Percentiles rank a stretch among this genome's conserved stretches.
phyloP scores from a whole-genome alignment of 2,329 filamentous ascomycete species.

The Cladosporium sphaerospermum region DNA sequence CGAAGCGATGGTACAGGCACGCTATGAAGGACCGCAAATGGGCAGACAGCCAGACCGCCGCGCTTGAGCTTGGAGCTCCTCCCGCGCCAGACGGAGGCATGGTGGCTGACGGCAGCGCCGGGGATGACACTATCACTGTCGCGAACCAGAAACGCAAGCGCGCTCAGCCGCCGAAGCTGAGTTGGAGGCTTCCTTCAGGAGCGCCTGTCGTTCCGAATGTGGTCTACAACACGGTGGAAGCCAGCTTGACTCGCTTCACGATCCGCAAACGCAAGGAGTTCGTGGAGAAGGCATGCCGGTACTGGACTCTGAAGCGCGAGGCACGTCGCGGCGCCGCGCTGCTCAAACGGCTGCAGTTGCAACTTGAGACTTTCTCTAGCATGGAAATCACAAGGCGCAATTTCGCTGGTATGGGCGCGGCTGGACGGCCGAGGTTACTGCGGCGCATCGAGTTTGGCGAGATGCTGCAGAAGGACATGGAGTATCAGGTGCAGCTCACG shows the following conservation, averaged over 20 bases:
- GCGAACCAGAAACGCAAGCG: slow-evolving; percentile 56
- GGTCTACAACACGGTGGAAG: slow-evolving; percentile 79
- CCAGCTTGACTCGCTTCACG: slow-evolving; percentile 75
- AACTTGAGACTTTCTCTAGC: slow-evolving; percentile 93
- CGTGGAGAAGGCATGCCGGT: slow-evolving; percentile 86
- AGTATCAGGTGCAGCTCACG: slow-evolving; percentile 65
- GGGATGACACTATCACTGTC: slow-evolving; percentile 48
- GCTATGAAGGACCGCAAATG: slow-evolving; percentile 85
- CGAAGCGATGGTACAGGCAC: slow-evolving; percentile 82
- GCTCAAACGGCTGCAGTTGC: slow-evolving; percentile 85
- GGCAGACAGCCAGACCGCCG: slow-evolving; percentile 83
- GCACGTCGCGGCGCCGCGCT: slow-evolving; percentile 84
- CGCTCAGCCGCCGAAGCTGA: slow-evolving; percentile 52
- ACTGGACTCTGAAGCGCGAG: slow-evolving; percentile 96
- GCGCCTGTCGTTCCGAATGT: slow-evolving; percentile 89
- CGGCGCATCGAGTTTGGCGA: slow-evolving; percentile 86
- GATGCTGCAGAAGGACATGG: slow-evolving; percentile 67
- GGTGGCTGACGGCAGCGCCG: slow-evolving; percentile 35
- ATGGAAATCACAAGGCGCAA: slow-evolving; percentile 95
- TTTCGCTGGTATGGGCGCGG: slow-evolving; percentile 89
- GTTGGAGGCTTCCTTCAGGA: slow-evolving; percentile 90
- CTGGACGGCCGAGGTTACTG: slow-evolving; percentile 68
- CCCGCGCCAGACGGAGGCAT: slow-evolving; percentile 37
- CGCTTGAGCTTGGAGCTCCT: slow-evolving; percentile 70
- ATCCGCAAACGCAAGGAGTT: slow-evolving; percentile 85